These are phyloP conservation scores for Hypoxylon lienhwacheense DNA, from an alignment of 495 filamentous ascomycete genomes.

Conservation along the genomic window DNA sequence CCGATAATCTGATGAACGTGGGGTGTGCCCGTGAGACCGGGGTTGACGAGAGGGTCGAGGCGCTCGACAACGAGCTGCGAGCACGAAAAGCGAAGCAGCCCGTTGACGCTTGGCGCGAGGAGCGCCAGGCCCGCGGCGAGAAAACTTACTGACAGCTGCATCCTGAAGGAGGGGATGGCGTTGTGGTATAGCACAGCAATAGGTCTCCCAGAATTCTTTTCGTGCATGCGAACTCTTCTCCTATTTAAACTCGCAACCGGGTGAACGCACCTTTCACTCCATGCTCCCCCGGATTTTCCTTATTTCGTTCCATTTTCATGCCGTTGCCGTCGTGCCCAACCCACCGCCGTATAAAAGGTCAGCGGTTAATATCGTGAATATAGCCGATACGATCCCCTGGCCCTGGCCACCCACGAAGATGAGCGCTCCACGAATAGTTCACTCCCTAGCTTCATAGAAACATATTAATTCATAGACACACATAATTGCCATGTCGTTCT, in stretches of 20 bases:
- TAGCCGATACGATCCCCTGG: slow-evolving; percentile 27
- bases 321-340: slow-evolving; percentile 5
- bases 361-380: slow-evolving; percentile 33
- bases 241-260: slow-evolving; percentile 26
- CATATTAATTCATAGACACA: too few species aligned
- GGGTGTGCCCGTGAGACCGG: slow-evolving; percentile 41
- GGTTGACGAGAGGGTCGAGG: slow-evolving; percentile 45
- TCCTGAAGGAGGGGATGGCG: slow-evolving; percentile 24
- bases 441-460: not conserved
- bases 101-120: slow-evolving; percentile 45
- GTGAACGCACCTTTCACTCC: slow-evolving; percentile 2
- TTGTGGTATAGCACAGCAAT: not conserved
- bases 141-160: slow-evolving; percentile 35
- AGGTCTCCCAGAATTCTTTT: not conserved
- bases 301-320: slow-evolving; percentile 8
- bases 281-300: not conserved
- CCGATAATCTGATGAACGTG: slow-evolving; percentile 52
- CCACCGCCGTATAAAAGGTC: slow-evolving; percentile 11
- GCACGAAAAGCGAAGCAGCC: slow-evolving; percentile 45
- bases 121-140: slow-evolving; percentile 46
- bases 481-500: too few species aligned
- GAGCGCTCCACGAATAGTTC: slow-evolving; percentile 11
- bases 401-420: slow-evolving; percentile 7
- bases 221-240: slow-evolving; percentile 7
- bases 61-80: slow-evolving; percentile 43